Evolutionary conservation across 2,329 filamentous ascomycete genomes (phyloP).

Genomic region (Alternaria panax): DNA sequence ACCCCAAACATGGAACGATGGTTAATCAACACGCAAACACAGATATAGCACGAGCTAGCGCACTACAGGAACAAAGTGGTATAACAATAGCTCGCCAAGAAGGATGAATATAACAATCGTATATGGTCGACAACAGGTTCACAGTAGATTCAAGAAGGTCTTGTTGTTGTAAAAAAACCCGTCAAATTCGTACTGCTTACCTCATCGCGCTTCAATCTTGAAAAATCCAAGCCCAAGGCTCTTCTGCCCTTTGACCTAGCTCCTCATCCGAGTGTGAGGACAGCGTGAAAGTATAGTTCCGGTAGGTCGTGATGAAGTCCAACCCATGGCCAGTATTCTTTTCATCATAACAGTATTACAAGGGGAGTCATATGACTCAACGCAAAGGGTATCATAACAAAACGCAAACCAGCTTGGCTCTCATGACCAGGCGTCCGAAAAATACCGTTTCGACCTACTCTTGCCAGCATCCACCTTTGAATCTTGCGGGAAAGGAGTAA

Average conservation of each 20-base stretch:
- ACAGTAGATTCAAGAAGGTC: constrained; percentile 10
- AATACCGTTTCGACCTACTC: constrained; percentile 58
- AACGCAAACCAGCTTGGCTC: background rate
- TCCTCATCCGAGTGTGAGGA: background rate
- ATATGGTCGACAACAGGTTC: constrained; percentile 5
- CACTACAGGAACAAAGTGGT: background rate
- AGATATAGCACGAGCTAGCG: background rate
- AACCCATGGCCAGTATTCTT: background rate
- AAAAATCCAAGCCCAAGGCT: background rate
- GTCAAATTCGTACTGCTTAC: background rate
- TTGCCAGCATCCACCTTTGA: constrained; percentile 54
- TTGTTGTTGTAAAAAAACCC: constrained; percentile 27
- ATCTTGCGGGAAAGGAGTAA: constrained; percentile 62
- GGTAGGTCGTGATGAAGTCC: background rate
- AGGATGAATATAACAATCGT: background rate
- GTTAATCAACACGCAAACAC: background rate
- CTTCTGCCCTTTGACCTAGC: background rate
- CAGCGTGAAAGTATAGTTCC: background rate
- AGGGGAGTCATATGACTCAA: constrained; percentile 4
- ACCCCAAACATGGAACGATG: background rate
- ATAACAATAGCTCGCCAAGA: constrained; percentile 3
- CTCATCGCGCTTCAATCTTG: no score
- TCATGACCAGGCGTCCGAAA: constrained; percentile 50
- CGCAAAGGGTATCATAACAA: constrained; percentile 12
- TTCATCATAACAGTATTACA: constrained; percentile 7